Evolutionary conservation across 805 yeast species (phyloP).

Genomic region (Ogataea sp.): DNA sequence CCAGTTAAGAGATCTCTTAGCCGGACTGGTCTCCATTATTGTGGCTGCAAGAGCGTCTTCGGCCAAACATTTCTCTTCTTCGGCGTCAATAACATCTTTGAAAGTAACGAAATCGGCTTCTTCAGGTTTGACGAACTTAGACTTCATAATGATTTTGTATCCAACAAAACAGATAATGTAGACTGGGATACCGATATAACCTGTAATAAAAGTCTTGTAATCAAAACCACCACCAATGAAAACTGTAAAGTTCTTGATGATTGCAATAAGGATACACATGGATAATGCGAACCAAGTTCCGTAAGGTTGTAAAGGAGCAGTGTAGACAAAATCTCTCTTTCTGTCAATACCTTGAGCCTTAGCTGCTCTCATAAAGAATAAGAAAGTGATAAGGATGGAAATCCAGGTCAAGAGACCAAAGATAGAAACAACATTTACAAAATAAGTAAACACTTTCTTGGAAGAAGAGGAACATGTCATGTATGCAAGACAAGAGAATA

Average conservation of each 20-base stretch:
- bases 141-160: conserved; percentile 47
- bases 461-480: conserved; percentile 58
- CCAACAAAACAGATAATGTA: conserved; percentile 47
- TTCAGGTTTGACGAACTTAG: conserved; percentile 38
- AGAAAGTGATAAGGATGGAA: conserved; percentile 58
- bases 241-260: conserved; percentile 67
- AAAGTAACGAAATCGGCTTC: conserved; percentile 57
- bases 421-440: conserved; percentile 70
- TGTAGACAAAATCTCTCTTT: conserved; percentile 44
- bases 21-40: conserved; percentile 4
- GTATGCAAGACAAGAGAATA: conserved; percentile 58
- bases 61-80: conserved; percentile 29
- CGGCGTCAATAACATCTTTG: conserved; percentile 48
- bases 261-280: conserved; percentile 44
- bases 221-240: conserved; percentile 46
- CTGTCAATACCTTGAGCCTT: conserved; percentile 60
- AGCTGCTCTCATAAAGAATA: conserved; percentile 57
- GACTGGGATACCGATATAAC: conserved; percentile 69
- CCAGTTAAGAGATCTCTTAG: conserved; percentile 14
- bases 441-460: conserved; percentile 51
- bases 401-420: conserved; percentile 73
- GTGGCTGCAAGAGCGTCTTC: conserved; percentile 4
- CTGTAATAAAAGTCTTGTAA: conserved; percentile 64
- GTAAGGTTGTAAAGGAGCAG: conserved; percentile 63
- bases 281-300: conserved; percentile 52